Evolutionary conservation across 176 grass and related monocot genomes (phyloP), one percentile per base, ranked within the genome.

Genomic region (Rhynchospora breviuscula): DNA sequence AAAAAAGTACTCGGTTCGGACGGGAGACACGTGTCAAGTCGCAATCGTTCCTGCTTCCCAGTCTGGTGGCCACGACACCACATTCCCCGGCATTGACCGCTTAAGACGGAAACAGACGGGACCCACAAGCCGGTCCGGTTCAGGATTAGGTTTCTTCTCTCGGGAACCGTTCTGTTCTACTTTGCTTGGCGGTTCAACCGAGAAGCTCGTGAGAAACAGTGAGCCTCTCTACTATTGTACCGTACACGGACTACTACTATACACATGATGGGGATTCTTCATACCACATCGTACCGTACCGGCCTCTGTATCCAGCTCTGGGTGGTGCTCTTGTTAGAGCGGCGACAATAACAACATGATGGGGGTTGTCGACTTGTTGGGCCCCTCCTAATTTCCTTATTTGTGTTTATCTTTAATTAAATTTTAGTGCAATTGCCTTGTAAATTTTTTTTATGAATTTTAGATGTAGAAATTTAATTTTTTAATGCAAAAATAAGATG

Each of bases 1-100:
- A 44, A 25, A 7, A 64, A 18, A 44, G 35, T 33, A 19, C 45
- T 2, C 3, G 5, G 1, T 15, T 51, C 23, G 21, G 25, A n/a
- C 26, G 70, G 46, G 19, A 8, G 70, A 75, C 46, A 26, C 46
- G 70, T 75, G 70, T 75, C 46, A 4, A 75, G 70, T 75, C 70
- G 19, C 70, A 75, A 75, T 75, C 70, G 45, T n/a, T 51, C 46
- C 70, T 75, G 70, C 70, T 75, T 40, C 70, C 70, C 46, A 51
- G 70, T 52, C 46, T 5, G 17, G 47, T 13, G 46, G n/a, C 46
- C 70, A 75, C 46, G 70, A 75, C 70, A 22, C 10, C 18, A 75
- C 4, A 49, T 14, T 4, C 0, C 46, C 19, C 19, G 21, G 10
- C 70, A 75, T 15, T 52, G 70, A 75, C 70, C 21, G 46, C 6